Evolutionary conservation across 805 yeast genomes (phyloP), one percentile per base, ranked within the genome.

Genomic region (Phaffomyces antillensis): DNA sequence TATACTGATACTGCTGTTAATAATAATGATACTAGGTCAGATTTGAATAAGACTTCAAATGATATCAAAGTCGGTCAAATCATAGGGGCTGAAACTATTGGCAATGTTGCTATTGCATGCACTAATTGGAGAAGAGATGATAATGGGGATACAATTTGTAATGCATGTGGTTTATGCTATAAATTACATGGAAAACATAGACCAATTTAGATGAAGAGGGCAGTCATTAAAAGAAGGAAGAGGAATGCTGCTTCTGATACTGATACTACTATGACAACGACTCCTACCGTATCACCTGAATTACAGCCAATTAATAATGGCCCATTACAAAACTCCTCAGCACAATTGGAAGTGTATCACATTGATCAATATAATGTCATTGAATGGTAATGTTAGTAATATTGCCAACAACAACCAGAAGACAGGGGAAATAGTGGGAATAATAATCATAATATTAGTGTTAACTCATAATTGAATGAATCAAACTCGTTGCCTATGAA

Each of bases 101-200:
- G 66, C 36, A 67, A 74, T 26, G 68, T 79, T 40, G 83, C 83
- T 11, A 77, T 86, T 8, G 88, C 95, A 0, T 86, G 96, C 61
- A 81, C 76, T 52, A 87, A 86, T 66, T 86, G 95, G 95, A 72
- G 95, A 59, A 69, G 95, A 49, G 90, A 86, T 59, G 89, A 80
- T 51, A 72, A 71, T 7, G 95, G 95, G 4, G 81, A 86, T 54
- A 83, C 89, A 24, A 86, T 87, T 23, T 86, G 96, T 68, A 86
- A 86, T 57, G 96, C 96, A 0, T 86, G 96, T 66, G 96, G 89
- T 3, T 65, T 87, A 28, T 87, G 86, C 61, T 81, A 78, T 62
- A 69, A 80, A 46, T 71, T 87, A 37, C 95, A 86, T 57, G 90
- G 91, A 1, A 69, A 70, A 35, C 89, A 83, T 55, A 70, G 95